These are phyloP conservation scores for Tolypocladium album DNA, from an alignment of 2,329 filamentous ascomycete genomes.

Conservation along the genomic window DNA sequence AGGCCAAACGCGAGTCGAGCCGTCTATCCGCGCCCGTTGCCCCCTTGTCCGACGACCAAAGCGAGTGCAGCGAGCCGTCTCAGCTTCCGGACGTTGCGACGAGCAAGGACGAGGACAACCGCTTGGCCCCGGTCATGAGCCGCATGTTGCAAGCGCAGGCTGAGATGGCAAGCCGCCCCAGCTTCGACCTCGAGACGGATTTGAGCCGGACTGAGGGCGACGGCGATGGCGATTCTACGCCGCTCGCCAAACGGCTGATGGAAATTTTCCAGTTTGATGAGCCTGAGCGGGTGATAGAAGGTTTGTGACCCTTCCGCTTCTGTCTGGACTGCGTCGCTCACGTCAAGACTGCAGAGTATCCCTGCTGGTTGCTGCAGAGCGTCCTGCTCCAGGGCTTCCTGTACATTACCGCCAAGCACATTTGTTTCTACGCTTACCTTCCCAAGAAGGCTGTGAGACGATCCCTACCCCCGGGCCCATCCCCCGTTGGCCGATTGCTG, in stretches of 20 bases:
- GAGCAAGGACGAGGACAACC: slow-evolving; percentile 25
- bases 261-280: slow-evolving; percentile 78
- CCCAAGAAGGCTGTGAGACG: slow-evolving; percentile 71
- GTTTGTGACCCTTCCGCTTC: slow-evolving; percentile 23
- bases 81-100: slow-evolving; percentile 8
- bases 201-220: slow-evolving; percentile 19
- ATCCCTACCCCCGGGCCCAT: background rate
- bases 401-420: slow-evolving; percentile 86
- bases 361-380: slow-evolving; percentile 86
- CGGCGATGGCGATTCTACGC: slow-evolving; percentile 34
- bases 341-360: slow-evolving; percentile 54
- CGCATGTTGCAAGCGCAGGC: slow-evolving; percentile 65
- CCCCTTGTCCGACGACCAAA: slow-evolving; percentile 19
- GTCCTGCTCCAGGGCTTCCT: slow-evolving; percentile 89
- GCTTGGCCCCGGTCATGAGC: slow-evolving; percentile 62
- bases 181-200: slow-evolving; percentile 42
- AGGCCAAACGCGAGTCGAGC: slow-evolving; percentile 30
- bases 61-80: slow-evolving; percentile 14
- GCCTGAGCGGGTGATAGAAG: slow-evolving; percentile 74
- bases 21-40: slow-evolving; percentile 22
- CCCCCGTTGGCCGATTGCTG: slow-evolving; percentile 3
- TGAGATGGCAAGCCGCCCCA: slow-evolving; percentile 48
- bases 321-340: background rate
- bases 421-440: slow-evolving; percentile 97
- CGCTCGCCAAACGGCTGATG: slow-evolving; percentile 61